These are phyloP conservation scores for Penicillium sp. DNA, from an alignment of 2,329 filamentous ascomycete species.

Conservation along the genomic window DNA sequence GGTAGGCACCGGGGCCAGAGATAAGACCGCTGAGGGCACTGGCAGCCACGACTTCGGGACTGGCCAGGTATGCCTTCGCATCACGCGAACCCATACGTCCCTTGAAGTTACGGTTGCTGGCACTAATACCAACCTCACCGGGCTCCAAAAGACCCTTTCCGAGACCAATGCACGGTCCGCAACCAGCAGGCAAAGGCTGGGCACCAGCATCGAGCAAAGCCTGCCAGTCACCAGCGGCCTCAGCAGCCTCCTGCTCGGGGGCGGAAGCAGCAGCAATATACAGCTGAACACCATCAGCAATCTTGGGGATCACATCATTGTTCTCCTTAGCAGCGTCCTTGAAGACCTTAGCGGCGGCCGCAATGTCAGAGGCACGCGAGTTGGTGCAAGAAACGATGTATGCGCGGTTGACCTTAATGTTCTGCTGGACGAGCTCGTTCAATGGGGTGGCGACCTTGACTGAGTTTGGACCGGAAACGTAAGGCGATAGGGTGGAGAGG, in stretches of 20 bases:
- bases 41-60: constrained; percentile 88
- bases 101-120: constrained; percentile 87
- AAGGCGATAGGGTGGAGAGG: constrained; percentile 79
- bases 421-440: constrained; percentile 66
- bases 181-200: constrained; percentile 67
- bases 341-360: constrained; percentile 81
- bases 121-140: constrained; percentile 83
- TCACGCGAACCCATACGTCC: constrained; percentile 81
- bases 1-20: constrained; percentile 72
- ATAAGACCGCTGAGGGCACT: constrained; percentile 66
- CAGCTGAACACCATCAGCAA: constrained; percentile 75
- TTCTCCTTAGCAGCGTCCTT: constrained; percentile 66
- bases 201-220: constrained; percentile 78
- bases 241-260: constrained; percentile 72
- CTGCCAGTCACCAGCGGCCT: constrained; percentile 85
- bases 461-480: constrained; percentile 83
- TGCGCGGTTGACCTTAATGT: constrained; percentile 78
- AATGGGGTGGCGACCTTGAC: constrained; percentile 85
- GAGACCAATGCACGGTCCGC: constrained; percentile 83
- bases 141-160: constrained; percentile 76
- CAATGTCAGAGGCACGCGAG: constrained; percentile 75
- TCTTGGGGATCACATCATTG: constrained; percentile 64
- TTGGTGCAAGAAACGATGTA: constrained; percentile 94
- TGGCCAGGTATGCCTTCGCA: constrained; percentile 81
- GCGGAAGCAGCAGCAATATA: constrained; percentile 87